These are phyloP conservation scores for Eimeria nieschulzi DNA, from an alignment of 169 alveolate genomes.

Conservation along the genomic window DNA sequence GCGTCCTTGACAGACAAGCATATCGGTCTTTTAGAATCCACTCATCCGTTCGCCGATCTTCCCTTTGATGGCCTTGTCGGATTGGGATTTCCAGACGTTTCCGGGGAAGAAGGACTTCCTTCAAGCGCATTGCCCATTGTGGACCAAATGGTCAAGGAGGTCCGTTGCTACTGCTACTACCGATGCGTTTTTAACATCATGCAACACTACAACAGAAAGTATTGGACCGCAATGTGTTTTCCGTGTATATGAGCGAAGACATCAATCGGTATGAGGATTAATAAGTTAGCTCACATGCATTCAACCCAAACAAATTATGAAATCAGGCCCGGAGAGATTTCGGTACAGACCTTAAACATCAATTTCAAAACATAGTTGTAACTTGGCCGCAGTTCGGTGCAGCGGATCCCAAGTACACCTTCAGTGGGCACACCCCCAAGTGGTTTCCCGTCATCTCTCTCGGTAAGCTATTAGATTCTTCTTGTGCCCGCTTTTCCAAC, in stretches of 20 bases:
- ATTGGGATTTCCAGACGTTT: slow-evolving; percentile 91
- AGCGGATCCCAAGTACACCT: slow-evolving; percentile 88
- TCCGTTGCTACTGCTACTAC: background rate
- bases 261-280: slow-evolving; percentile 71
- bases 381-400: slow-evolving; percentile 87
- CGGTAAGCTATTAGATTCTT: slow-evolving; percentile 76
- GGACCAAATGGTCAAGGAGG: slow-evolving; percentile 84
- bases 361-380: background rate
- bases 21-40: slow-evolving; percentile 79
- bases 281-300: background rate
- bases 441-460: slow-evolving; percentile 92
- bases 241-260: slow-evolving; percentile 88
- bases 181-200: background rate
- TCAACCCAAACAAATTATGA: slow-evolving; percentile 39
- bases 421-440: slow-evolving; percentile 85
- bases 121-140: slow-evolving; percentile 80
- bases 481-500: background rate
- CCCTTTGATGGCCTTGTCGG: slow-evolving; percentile 96
- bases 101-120: slow-evolving; percentile 74
- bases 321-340: slow-evolving; percentile 77
- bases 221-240: slow-evolving; percentile 87
- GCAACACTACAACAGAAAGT: slow-evolving; percentile 66
- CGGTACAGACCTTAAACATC: slow-evolving; percentile 59
- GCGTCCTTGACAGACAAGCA: background rate
- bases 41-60: slow-evolving; percentile 89